Evolutionary conservation across 2,329 filamentous ascomycete species (phyloP), one percentile per base, ranked within the genome.

Genomic region (Hymenoscyphus fraxineus): DNA sequence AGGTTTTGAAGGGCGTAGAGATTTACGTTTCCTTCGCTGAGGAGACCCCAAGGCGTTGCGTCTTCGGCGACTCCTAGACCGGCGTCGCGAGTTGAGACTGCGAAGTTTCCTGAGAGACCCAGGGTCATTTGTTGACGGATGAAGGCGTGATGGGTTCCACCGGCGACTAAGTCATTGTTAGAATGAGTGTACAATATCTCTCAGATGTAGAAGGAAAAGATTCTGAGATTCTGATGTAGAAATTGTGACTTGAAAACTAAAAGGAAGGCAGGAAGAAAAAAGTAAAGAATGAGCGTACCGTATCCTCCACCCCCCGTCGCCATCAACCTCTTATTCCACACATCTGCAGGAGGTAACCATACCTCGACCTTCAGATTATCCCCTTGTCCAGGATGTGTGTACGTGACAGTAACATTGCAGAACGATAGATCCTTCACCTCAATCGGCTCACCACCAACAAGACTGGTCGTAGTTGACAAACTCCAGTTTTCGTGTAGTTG

Each of bases 291-390:
- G 27, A 6, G n/a, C 41, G 2, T 44, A 44, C 41, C 15, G 2
- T 19, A 60, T 3, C 75, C 76, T 5, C 72, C 73, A 9, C 76
- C 75, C 0, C 76, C 75, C 19, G 75, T 58, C 6, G 68, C 73
- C 38, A 74, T 69, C 1, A 76, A 66, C 6, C 76, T 68, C 0
- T 67, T 68, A 58, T 77, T 77, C 74, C 75, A 77, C 1, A 40
- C 58, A 1, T 57, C n/a, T 12, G 44, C 44, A 19, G 54, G n/a
- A 10, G 73, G 74, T 1, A 76, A 67, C 68, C 69, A 75, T 1
- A 71, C 65, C 16, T 73, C 67, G 9, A 76, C 67, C 6, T 60
- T 47, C 10, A 76, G 62, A 12, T 3, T 47, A 44, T 75, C 73
- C 4, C 64, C 63, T 16, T 69, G 64, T 10, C 69, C 69, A 0